These are phyloP conservation scores for Coemansia sp. DNA, from an alignment of 192 early-diverging fungal genomes.

Conservation along the genomic window DNA sequence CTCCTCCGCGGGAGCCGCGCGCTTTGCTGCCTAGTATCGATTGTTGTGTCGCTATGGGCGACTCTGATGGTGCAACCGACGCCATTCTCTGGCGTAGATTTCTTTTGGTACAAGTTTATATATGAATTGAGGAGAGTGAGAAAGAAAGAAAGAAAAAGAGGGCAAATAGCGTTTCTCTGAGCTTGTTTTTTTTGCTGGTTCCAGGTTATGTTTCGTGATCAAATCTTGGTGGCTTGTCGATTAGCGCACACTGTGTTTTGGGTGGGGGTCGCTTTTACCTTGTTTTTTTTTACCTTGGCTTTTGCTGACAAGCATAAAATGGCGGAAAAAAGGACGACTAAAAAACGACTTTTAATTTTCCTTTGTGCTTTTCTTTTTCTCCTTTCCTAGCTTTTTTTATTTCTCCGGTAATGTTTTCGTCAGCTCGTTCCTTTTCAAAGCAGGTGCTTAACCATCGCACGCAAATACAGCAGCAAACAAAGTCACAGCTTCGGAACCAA, in stretches of 20 bases:
- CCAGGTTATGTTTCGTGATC: too few species aligned
- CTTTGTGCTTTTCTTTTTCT: background rate
- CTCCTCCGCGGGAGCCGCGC: background rate
- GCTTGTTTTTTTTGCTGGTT: too few species aligned
- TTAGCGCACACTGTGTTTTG: too few species aligned
- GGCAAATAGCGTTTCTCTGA: background rate
- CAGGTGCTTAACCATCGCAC: conserved; percentile 53
- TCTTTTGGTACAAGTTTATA: background rate
- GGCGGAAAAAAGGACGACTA: too few species aligned
- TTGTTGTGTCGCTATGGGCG: background rate
- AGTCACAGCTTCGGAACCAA: conserved; percentile 45
- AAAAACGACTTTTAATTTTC: background rate
- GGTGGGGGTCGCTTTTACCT: background rate
- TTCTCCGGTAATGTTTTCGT: conserved; percentile 28
- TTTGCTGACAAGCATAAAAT: too few species aligned
- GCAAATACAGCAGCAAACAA: conserved; percentile 56
- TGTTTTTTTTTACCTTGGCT: background rate
- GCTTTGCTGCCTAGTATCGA: background rate
- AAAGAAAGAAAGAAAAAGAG: background rate
- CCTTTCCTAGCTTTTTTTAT: background rate
- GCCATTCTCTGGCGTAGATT: conserved; percentile 1
- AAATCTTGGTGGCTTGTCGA: too few species aligned
- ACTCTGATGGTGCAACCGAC: conserved; percentile 3
- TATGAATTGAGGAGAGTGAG: background rate
- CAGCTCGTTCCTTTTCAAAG: conserved; percentile 52